Percentiles rank a stretch among this genome's conserved stretches.
phyloP scores from a whole-genome alignment of 805 yeast genomes.

The Candida succiphila region DNA sequence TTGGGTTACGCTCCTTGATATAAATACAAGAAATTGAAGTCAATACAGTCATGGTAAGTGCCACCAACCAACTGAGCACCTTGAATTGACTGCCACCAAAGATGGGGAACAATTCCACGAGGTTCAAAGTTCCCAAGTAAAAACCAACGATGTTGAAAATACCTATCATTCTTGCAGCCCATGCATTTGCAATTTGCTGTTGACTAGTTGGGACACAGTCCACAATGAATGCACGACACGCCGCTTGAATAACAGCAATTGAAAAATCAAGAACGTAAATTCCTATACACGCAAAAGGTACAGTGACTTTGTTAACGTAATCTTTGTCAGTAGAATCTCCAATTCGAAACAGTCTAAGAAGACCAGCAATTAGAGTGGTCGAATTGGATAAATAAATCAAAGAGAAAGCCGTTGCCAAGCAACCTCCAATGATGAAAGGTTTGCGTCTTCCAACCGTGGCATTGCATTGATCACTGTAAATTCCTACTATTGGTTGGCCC shows the following conservation, averaged over 20 bases:
- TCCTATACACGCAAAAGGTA: slow-evolving; percentile 42
- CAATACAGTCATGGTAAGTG: slow-evolving; percentile 27
- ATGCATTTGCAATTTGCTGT: slow-evolving; percentile 51
- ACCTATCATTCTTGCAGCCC: slow-evolving; percentile 60
- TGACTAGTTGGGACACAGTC: slow-evolving; percentile 49
- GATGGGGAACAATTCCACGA: slow-evolving; percentile 26
- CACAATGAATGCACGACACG: slow-evolving; percentile 50
- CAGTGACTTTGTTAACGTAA: slow-evolving; percentile 21
- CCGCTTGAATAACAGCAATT: slow-evolving; percentile 49
- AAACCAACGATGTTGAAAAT: slow-evolving; percentile 50
- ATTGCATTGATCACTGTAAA: slow-evolving; percentile 41
- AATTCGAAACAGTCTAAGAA: slow-evolving; percentile 19
- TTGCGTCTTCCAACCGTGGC: slow-evolving; percentile 39
- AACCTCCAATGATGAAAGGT: slow-evolving; percentile 49
- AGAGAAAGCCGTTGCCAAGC: slow-evolving; percentile 34
- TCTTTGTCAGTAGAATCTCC: slow-evolving; percentile 10
- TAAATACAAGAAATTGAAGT: slow-evolving; percentile 29
- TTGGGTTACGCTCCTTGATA: slow-evolving; percentile 41
- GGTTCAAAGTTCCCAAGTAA: slow-evolving; percentile 37
- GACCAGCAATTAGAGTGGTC: slow-evolving; percentile 24
- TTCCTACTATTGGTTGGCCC: slow-evolving; percentile 57
- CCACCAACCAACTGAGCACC: slow-evolving; percentile 33
- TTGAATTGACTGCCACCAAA: slow-evolving; percentile 43
- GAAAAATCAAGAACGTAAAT: slow-evolving; percentile 48
- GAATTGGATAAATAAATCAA: slow-evolving; percentile 37